Base-by-base conservation (phyloP, 768 basidiomycete species). In the Kwoniella pini region DNA sequence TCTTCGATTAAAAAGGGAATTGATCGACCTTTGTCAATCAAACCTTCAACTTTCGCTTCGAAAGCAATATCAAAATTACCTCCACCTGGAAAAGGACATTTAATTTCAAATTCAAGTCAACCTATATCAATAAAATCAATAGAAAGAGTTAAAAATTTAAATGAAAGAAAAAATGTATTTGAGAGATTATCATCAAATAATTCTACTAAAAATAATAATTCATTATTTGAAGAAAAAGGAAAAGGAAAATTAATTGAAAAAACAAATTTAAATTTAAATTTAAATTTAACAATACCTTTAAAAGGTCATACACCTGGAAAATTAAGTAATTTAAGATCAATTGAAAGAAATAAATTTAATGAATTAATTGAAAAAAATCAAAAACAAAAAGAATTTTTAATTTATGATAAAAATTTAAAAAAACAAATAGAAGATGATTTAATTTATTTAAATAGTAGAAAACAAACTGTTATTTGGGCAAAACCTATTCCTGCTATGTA, bases 401-500 rank as follows among this genome's bases (percentile, higher is more conserved):
- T 7, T 36, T 19, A 33, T 30, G 33, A n/a, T 45, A 17, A 56
- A 36, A 15, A 36, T 15, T 7, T 36, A 36, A 43, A 46, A 60
- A 45, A 42, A 26, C 36, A 10, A 38, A 52, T n/a, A 24, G 33
- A 62, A 24, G 67, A 71, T 39, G 54, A 68, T 31, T 55, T 65
- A 40, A 44, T 42, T 12, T 57, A 54, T 48, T 21, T n/a, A 62
- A 39, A 45, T 45, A 48, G 26, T 21, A 68, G 70, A 62, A 65
- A 61, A 30, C 60, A 65, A 51, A 68, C 58, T 28, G 62, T 71
- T 7, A 60, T 71, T 24, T 60, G 64, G 62, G 67, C 70, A 7
- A 65, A 62, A 52, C 67, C 64, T 42, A 40, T 71, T 52, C 70
- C 70, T 36, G 67, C 43, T 13, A 63, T 71, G 59, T 71, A 71